Evolutionary conservation across 345 rosid genomes (phyloP).

Genomic region (Bretschneidera sinensis): DNA sequence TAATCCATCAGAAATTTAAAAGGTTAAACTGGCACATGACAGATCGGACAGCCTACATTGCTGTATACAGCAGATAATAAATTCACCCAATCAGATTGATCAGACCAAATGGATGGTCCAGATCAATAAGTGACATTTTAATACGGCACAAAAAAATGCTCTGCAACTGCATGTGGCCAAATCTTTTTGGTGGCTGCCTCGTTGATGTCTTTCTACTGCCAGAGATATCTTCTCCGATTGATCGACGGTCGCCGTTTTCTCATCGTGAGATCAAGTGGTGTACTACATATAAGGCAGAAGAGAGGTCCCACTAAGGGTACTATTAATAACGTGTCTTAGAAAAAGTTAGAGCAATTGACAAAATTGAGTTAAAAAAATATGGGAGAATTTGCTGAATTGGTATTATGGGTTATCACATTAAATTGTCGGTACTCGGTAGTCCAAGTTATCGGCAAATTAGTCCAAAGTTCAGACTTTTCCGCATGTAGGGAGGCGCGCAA

Average conservation of each 20-base stretch:
- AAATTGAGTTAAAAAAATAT: neutral
- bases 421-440: conserved; percentile 14
- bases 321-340: too few species aligned
- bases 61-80: neutral
- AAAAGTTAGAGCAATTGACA: too few species aligned
- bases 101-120: conserved; percentile 1
- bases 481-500: conserved; percentile 1
- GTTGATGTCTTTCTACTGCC: conserved; percentile 11
- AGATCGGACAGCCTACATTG: neutral
- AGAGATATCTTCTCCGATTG: too few species aligned
- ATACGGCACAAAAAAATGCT: conserved; percentile 8
- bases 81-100: neutral
- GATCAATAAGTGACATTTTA: conserved; percentile 5
- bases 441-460: conserved; percentile 15
- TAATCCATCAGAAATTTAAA: too few species aligned
- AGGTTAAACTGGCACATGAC: neutral
- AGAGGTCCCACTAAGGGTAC: neutral
- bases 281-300: neutral
- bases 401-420: neutral
- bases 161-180: conserved; percentile 9
- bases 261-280: too few species aligned
- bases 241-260: neutral
- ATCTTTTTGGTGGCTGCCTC: too few species aligned
- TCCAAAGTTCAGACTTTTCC: conserved; percentile 6
- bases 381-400: neutral